These are phyloP conservation scores for Saccharomyces hybrid DNA, from an alignment of 1,139 yeast genomes.

Conservation along the genomic window DNA sequence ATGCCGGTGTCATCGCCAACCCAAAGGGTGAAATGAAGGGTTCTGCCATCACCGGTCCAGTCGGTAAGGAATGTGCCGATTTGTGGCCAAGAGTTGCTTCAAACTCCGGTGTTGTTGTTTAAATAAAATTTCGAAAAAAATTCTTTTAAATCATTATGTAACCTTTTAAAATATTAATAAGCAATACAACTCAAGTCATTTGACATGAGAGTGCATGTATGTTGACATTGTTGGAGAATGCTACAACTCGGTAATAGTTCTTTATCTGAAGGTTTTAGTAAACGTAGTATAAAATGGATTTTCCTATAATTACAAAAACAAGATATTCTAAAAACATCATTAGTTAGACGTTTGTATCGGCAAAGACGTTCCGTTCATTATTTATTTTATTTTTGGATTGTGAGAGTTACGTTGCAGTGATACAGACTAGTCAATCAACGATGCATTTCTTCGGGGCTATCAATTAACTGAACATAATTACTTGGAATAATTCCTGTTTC, in stretches of 20 bases:
- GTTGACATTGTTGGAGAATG: neutral
- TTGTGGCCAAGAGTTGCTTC: constrained; percentile 99
- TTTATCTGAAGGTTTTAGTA: neutral
- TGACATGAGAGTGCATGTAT: neutral
- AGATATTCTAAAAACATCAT: neutral
- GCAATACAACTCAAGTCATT: constrained; percentile 1
- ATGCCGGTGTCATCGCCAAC: constrained; percentile 99
- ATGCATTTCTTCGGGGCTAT: constrained; percentile 9
- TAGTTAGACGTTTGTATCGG: neutral
- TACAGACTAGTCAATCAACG: neutral
- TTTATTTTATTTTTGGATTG: neutral
- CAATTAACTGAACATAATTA: constrained; percentile 74
- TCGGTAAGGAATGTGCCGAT: constrained; percentile 99
- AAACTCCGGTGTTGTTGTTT: constrained; percentile 99
- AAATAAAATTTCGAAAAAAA: constrained; percentile 30
- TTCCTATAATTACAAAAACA: neutral
- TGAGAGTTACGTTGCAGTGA: neutral
- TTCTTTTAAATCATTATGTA: constrained; percentile 3
- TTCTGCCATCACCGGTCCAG: constrained; percentile 99
- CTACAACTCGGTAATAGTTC: neutral
- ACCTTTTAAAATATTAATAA: constrained; percentile 4
- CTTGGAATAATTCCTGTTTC: constrained; percentile 96
- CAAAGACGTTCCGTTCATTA: neutral
- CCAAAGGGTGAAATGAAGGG: constrained; percentile 99
- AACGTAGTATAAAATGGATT: neutral